Evolutionary conservation across 169 alveolate genomes (phyloP), one percentile per base, ranked within the genome.

Genomic region (Cryptosporidium parvum): DNA sequence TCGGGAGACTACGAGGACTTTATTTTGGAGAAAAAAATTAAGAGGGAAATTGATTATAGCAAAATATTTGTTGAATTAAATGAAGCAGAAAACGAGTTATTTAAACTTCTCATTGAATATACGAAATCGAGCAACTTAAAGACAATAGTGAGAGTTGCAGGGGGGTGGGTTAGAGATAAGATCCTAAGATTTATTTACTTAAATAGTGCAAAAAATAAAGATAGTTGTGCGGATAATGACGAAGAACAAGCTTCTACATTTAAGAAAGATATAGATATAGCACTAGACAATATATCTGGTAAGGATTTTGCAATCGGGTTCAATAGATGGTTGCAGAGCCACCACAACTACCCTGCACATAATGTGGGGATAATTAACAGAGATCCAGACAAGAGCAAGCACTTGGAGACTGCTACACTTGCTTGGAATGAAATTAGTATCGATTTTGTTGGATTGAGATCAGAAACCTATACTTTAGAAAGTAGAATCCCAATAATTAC

Each of bases 161-260:
- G 99, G 16, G 99, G 99, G 3, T 98, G 99, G 99, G 99, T 98
- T 2, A 85, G 99, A 86, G 99, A 98, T 94, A 98, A 97, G 92
- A 86, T 96, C 69, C 85, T 97, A 69, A 92, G 85, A 7, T 69
- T 71, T 48, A 71, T 85, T 8, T 87, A 95, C 67, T 14, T 33
- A 29, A 92, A 92, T 56, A 42, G 14, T 61, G 26, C 9, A 59
- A 42, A 26, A 59, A n/a, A 70, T 14, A 23, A 16, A 16, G 14
- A 18, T 37, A 26, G 33, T 53, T 10, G 1, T 9, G 61, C 23
- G 86, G 89, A 31, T 93, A 31, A 69, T 91, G 84, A 92, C 92
- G 1, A 70, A 70, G 14, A 56, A 16, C 67, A 3, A 56, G 18
- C 35, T 26, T 51, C 94, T 85, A 68, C 71, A 86, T 69, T 92